A percentile compares a stretch with the other conserved stretches of the same genome.
phyloP scores from a whole-genome alignment of 129 eudicot species.

The Helichrysum umbraculigerum region DNA sequence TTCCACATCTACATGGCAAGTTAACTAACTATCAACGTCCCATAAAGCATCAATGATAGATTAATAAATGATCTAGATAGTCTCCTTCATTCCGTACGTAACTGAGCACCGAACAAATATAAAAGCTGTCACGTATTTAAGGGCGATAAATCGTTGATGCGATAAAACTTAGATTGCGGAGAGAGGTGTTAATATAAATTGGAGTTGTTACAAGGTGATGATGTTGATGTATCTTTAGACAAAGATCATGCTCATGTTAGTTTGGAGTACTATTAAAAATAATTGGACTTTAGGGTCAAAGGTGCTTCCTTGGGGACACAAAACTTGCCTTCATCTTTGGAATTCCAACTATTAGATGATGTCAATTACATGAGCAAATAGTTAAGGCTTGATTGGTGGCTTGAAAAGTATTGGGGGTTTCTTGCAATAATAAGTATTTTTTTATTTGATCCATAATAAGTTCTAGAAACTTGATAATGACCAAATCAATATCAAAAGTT shows the following conservation, averaged over 20 bases:
- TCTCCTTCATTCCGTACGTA: conserved; percentile 10
- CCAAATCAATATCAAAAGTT: conserved; percentile 9
- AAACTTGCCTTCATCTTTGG: conserved; percentile 7
- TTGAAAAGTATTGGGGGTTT: background rate
- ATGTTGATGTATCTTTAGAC: conserved; percentile 31
- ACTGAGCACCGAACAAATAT: background rate
- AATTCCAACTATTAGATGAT: conserved; percentile 11
- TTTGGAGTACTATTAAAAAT: conserved; percentile 25
- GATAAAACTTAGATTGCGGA: background rate
- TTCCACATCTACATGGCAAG: background rate
- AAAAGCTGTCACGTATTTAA: background rate
- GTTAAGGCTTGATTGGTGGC: conserved; percentile 39
- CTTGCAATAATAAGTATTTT: conserved; percentile 7
- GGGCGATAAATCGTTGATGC: background rate
- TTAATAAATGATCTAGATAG: conserved; percentile 11
- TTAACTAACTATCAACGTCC: background rate
- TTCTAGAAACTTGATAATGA: conserved; percentile 19
- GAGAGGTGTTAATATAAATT: too few relatives aligned
- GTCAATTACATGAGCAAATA: conserved; percentile 20
- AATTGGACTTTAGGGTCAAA: conserved; percentile 19
- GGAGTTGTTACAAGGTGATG: conserved; percentile 18
- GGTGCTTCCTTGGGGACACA: conserved; percentile 12
- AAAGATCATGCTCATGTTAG: conserved; percentile 31
- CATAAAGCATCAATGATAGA: conserved; percentile 15
- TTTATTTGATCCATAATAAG: background rate